Percentiles rank a stretch among this genome's conserved stretches.
phyloP scores from a whole-genome alignment of 345 rosid species.

The Angophora floribunda region DNA sequence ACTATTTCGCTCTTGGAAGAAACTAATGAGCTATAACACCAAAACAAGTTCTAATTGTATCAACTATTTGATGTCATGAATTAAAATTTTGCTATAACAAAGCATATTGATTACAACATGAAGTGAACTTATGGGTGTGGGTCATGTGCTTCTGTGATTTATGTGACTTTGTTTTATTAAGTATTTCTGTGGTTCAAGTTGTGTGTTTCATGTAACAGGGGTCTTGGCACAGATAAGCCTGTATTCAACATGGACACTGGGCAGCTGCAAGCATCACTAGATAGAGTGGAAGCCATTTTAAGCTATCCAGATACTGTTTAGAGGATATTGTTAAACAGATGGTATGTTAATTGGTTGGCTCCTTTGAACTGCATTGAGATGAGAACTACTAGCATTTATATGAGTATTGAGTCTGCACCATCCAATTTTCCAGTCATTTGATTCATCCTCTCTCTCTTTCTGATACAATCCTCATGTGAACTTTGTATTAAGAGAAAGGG shows the following conservation, averaged over 20 bases:
- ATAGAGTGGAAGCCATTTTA: slow-evolving; percentile 74
- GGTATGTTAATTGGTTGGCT: neutral
- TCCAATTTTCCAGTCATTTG: too few species aligned
- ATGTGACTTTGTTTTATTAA: neutral
- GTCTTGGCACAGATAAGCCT: slow-evolving; percentile 66
- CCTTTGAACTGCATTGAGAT: neutral
- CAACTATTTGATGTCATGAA: neutral
- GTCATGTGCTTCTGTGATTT: neutral
- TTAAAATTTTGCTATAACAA: neutral
- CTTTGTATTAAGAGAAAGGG: too few species aligned
- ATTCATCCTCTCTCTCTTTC: too few species aligned
- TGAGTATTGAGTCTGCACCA: neutral
- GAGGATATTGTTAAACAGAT: neutral
- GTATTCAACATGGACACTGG: slow-evolving; percentile 84
- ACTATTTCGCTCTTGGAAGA: neutral
- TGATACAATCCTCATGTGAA: too few species aligned
- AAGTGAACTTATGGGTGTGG: neutral
- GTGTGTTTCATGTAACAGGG: slow-evolving; percentile 36
- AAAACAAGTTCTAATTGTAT: neutral
- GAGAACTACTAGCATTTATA: neutral
- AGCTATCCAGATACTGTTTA: slow-evolving; percentile 22
- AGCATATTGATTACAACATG: neutral
- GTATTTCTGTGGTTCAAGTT: neutral
- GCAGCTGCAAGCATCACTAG: slow-evolving; percentile 70
- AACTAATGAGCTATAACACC: neutral